Conservation (phyloP, 2,329 filamentous ascomycete genomes). For the Xylaria sp. region DNA sequence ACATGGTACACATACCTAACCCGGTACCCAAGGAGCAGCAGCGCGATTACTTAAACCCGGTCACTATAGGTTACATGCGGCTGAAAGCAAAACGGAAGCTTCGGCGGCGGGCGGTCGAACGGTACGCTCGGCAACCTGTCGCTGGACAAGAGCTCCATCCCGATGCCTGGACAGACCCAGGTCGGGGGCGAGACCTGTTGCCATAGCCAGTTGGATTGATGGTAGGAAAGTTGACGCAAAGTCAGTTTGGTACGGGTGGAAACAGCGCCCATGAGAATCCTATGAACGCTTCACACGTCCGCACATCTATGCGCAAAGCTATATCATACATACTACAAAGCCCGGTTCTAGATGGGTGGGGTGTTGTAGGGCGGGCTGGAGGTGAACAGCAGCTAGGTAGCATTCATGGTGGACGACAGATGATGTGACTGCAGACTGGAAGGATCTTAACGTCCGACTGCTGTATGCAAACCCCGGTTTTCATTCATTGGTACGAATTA, state of each 20-base stretch:
- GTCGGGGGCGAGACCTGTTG: neutral
- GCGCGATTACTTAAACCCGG: constrained; percentile 21
- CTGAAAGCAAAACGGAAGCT: constrained; percentile 32
- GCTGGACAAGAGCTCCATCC: constrained; percentile 4
- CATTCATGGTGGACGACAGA: neutral
- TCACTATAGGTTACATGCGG: constrained; percentile 26
- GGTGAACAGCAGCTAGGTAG: neutral
- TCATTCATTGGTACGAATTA: constrained; percentile 26
- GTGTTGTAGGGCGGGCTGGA: neutral
- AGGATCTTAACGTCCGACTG: neutral
- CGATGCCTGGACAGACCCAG: neutral
- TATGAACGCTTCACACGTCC: neutral
- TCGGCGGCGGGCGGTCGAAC: constrained; percentile 20
- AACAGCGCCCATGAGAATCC: neutral
- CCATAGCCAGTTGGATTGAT: neutral
- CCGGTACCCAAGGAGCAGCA: constrained; percentile 13
- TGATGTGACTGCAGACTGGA: constrained; percentile 5
- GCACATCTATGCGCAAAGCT: neutral
- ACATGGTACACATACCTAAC: neutral
- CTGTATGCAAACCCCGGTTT: neutral
- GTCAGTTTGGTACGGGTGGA: constrained; percentile 4
- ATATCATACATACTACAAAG: neutral
- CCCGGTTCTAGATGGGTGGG: neutral
- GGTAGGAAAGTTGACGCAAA: constrained; percentile 8
- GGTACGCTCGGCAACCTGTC: constrained; percentile 20